Conservation (phyloP, 108 stramenopile genomes). For the Chaetoceros muelleri region DNA sequence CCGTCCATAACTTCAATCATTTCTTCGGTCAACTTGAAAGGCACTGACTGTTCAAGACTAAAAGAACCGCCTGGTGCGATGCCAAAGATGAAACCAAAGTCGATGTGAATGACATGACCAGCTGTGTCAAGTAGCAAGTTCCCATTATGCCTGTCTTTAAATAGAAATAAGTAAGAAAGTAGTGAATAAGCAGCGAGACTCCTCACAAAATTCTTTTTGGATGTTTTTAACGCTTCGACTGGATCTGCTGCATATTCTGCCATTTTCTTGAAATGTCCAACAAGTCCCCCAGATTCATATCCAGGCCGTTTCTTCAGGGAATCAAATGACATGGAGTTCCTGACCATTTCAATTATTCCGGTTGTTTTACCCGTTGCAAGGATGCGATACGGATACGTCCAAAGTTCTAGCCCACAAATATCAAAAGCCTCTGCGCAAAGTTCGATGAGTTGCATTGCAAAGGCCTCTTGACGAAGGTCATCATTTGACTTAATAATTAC, state of each 20-base stretch:
- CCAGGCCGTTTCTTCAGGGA: constrained; percentile 92
- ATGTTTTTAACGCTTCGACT: constrained; percentile 58
- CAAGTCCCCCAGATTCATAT: constrained; percentile 64
- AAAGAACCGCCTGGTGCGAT: constrained; percentile 93
- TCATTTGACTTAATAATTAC: constrained; percentile 98
- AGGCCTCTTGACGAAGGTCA: constrained; percentile 94
- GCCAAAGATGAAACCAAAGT: constrained; percentile 97
- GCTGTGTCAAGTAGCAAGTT: constrained; percentile 92
- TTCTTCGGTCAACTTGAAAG: constrained; percentile 98
- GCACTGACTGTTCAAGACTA: constrained; percentile 85
- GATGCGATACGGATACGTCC: constrained; percentile 90
- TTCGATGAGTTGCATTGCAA: constrained; percentile 90
- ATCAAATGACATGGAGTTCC: constrained; percentile 90
- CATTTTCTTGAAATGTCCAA: constrained; percentile 71
- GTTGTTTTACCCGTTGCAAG: constrained; percentile 84
- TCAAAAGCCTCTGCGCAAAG: constrained; percentile 87
- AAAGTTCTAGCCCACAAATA: constrained; percentile 79
- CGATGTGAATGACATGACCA: constrained; percentile 98
- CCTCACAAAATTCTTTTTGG: constrained; percentile 73
- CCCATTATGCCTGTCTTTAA: constrained; percentile 98
- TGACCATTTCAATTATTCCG: constrained; percentile 87
- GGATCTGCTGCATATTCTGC: constrained; percentile 76
- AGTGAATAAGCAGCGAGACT: constrained; percentile 96
- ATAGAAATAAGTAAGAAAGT: constrained; percentile 89
- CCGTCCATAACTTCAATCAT: constrained; percentile 95